Evolutionary conservation across 2,329 filamentous ascomycete genomes (phyloP).

Genomic region (Diplodia scrobiculata): DNA sequence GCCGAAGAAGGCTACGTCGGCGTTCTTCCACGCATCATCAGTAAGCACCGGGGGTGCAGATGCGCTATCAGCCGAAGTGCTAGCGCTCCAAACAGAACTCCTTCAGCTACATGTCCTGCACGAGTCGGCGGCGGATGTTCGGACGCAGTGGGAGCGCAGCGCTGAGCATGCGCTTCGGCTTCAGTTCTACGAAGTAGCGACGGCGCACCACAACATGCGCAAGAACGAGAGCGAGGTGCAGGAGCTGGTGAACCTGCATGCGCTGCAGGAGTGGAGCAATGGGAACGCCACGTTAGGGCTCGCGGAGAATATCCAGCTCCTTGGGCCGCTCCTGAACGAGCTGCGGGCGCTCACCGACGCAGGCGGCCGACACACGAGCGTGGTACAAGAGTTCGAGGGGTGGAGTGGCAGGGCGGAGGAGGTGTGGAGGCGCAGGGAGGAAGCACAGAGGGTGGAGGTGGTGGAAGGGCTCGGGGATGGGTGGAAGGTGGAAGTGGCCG

Average conservation of each 20-base stretch:
- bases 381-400: conserved; percentile 39
- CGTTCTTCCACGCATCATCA: conserved; percentile 41
- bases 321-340: conserved; percentile 44
- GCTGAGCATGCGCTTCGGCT: conserved; percentile 38
- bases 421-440: conserved; percentile 35
- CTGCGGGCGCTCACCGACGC: conserved; percentile 40
- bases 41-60: conserved; percentile 24
- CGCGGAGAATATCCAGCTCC: conserved; percentile 41
- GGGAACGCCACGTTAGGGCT: conserved; percentile 37
- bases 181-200: conserved; percentile 45
- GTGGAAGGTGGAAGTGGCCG: conserved; percentile 42
- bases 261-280: conserved; percentile 42
- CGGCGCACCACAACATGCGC: conserved; percentile 41
- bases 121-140: conserved; percentile 34
- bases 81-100: conserved; percentile 43
- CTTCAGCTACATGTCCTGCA: conserved; percentile 46
- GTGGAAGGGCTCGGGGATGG: conserved; percentile 39
- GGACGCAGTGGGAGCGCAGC: conserved; percentile 40
- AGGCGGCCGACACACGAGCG: conserved; percentile 40
- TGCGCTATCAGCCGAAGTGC: conserved; percentile 38
- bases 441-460: conserved; percentile 24
- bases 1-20: conserved; percentile 36
- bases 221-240: conserved; percentile 42
- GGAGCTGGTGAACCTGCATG: conserved; percentile 43
- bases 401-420: conserved; percentile 41